Evolutionary conservation across 805 yeast species (phyloP), one percentile per base, ranked within the genome.

Genomic region (Metschnikowia colocasiae): DNA sequence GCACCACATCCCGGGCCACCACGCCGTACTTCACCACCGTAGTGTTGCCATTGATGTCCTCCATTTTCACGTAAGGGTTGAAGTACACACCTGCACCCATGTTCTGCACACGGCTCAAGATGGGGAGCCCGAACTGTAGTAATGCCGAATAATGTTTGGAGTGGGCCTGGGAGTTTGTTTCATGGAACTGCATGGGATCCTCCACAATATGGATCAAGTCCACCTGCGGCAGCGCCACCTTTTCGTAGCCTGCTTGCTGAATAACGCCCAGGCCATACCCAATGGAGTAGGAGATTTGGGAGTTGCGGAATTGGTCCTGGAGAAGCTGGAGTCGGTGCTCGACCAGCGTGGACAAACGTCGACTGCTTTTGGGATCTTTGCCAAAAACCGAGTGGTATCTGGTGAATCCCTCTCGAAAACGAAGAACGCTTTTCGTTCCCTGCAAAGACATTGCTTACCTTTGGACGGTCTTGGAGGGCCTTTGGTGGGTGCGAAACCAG

Each of bases 191-290:
- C 27, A 71, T 70, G 2, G 95, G 81, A 59, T 83, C 78, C 0
- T 84, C 76, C 2, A 91, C 97, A 1, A 87, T 89, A 58, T 86
- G 82, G 10, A 92, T 85, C 65, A 94, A 66, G 63, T 94, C 99
- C 10, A 88, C 79, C 63, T 94, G 98, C 0, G 90, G 84, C 30
- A 75, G 74, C 25, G 43, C 27, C 10, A 61, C 55, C 3, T 55
- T 55, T 2, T 54, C 57, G 53, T 78, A 75, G 4, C 73, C 69
- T 1, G 56, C 58, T 63, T 92, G 99, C 31, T 80, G 75, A 58
- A 94, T 87, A 1, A 94, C 96, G 4, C 96, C 96, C 6, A 95
- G 86, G 2, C 99, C 99, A 64, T 92, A 92, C 0, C 97, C 99
- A 66, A 92, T 87, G 1, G 96, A 83, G 57, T 80, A 86, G 45